Evolutionary conservation across 2,329 filamentous ascomycete genomes (phyloP).

Genomic region (Ambrosiella xylebori): DNA sequence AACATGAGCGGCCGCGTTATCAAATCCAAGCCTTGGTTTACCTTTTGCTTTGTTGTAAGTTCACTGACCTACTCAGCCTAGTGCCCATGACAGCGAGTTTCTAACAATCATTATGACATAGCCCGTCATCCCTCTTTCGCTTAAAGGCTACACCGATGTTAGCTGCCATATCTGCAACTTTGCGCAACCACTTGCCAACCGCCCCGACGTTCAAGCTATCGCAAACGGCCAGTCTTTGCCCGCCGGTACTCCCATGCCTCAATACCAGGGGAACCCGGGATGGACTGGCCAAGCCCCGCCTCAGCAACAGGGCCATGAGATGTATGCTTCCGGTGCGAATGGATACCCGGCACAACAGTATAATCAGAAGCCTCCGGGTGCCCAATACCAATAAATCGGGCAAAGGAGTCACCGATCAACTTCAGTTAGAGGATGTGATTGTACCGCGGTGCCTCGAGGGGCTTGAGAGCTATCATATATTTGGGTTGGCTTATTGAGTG

Average conservation of each 20-base stretch:
- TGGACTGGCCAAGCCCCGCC: constrained; percentile 15
- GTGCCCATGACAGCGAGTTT: neutral
- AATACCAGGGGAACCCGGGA: constrained; percentile 18
- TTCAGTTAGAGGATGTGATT: neutral
- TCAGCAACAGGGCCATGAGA: constrained; percentile 11
- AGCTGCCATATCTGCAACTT: constrained; percentile 63
- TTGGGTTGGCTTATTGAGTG: too few relatives aligned
- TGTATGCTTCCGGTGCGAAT: neutral
- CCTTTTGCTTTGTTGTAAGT: constrained; percentile 56
- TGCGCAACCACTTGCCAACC: constrained; percentile 44
- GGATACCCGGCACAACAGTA: neutral
- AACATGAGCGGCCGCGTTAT: constrained; percentile 43
- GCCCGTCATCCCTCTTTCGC: constrained; percentile 55
- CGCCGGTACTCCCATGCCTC: neutral
- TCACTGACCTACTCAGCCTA: neutral
- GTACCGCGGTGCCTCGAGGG: neutral
- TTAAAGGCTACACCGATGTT: constrained; percentile 51
- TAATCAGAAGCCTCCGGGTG: constrained; percentile 2
- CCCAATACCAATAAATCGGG: constrained; percentile 6
- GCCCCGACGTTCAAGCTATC: constrained; percentile 39
- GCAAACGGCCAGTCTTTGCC: constrained; percentile 22
- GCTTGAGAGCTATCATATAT: too few relatives aligned
- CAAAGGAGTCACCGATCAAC: neutral
- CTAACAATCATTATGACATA: constrained; percentile 19
- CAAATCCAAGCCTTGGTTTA: constrained; percentile 57